Percentiles rank a stretch among this genome's conserved stretches.
These are phyloP conservation scores for Diaporthe vaccinii DNA, from an alignment of 2,329 filamentous ascomycete species.

Conservation along the genomic window DNA sequence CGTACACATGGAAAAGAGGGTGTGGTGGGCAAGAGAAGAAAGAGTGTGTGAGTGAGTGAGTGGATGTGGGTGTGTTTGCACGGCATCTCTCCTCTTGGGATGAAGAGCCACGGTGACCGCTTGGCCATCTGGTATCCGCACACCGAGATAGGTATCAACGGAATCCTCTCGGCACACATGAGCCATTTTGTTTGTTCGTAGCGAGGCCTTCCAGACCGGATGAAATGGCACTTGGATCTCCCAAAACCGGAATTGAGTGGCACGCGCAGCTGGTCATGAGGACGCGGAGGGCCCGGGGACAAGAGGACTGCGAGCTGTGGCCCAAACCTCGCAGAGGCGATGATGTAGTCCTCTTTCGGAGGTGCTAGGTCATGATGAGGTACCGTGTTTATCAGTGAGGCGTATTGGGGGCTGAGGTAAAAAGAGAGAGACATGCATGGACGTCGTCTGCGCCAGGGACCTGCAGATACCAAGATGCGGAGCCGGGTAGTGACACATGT, in stretches of 20 bases:
- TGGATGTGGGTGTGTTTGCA: slow-evolving; percentile 21
- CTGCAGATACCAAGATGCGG: slow-evolving; percentile 28
- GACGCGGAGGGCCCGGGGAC: background rate
- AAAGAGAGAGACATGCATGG: slow-evolving; percentile 19
- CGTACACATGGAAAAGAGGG: background rate
- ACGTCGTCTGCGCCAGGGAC: slow-evolving; percentile 32
- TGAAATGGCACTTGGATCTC: background rate
- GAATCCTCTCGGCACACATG: slow-evolving; percentile 4
- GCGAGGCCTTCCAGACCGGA: slow-evolving; percentile 12
- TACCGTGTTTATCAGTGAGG: slow-evolving; percentile 13
- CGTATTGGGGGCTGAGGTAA: slow-evolving; percentile 25
- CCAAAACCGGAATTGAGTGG: background rate
- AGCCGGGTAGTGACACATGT: slow-evolving; percentile 16
- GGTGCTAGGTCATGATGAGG: background rate
- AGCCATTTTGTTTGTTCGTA: slow-evolving; percentile 37
- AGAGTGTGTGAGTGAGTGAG: background rate
- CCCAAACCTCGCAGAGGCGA: background rate
- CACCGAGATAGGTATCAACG: slow-evolving; percentile 28
- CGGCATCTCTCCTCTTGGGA: slow-evolving; percentile 30
- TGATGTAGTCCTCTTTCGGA: slow-evolving; percentile 3
- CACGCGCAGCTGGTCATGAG: slow-evolving; percentile 19
- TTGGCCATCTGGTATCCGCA: slow-evolving; percentile 32
- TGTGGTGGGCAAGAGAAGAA: background rate
- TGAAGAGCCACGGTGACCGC: slow-evolving; percentile 22
- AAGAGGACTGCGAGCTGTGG: background rate